phyloP scores from a whole-genome alignment of 331 rosid species.

The Rhamnella rubrinervis region DNA sequence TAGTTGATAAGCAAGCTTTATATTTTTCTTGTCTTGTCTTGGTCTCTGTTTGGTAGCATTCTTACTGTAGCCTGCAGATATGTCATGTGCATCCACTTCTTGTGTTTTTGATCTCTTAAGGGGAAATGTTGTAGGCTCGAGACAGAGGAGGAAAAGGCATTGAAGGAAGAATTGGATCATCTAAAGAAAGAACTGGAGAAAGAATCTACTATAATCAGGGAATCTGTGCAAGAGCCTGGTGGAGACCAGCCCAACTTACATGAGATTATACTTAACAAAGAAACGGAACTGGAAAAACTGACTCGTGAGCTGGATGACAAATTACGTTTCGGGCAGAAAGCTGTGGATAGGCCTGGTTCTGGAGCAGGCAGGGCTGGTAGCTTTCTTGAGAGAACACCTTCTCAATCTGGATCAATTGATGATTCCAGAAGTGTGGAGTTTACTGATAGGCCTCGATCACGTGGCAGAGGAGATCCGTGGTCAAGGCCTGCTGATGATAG shows the following conservation, averaged over 20 bases:
- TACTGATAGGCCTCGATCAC: conserved; percentile 71
- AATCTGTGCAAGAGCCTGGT: conserved; percentile 45
- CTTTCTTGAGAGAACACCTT: conserved; percentile 64
- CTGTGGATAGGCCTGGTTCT: conserved; percentile 52
- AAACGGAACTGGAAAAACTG: conserved; percentile 69
- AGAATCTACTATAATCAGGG: conserved; percentile 40
- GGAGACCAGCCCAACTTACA: conserved; percentile 40
- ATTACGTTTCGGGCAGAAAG: conserved; percentile 93
- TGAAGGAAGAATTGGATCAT: conserved; percentile 76
- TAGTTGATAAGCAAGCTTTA: not conserved
- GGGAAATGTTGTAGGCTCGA: conserved; percentile 63
- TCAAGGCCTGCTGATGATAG: conserved; percentile 67
- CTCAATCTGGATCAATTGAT: conserved; percentile 75
- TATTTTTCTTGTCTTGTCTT: not conserved
- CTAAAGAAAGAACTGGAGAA: conserved; percentile 68
- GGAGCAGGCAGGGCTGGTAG: conserved; percentile 38
- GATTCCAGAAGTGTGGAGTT: conserved; percentile 66
- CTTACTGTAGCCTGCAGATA: conserved; percentile 27
- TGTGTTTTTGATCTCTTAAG: conserved; percentile 33
- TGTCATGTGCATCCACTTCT: conserved; percentile 16
- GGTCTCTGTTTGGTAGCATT: conserved; percentile 12
- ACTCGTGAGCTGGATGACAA: conserved; percentile 76
- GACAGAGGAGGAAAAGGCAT: conserved; percentile 62
- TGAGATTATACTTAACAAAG: conserved; percentile 44
- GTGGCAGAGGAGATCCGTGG: conserved; percentile 78